phyloP scores from a whole-genome alignment of 1,139 yeast species.

The Kurtzmaniella quercitrusa region DNA sequence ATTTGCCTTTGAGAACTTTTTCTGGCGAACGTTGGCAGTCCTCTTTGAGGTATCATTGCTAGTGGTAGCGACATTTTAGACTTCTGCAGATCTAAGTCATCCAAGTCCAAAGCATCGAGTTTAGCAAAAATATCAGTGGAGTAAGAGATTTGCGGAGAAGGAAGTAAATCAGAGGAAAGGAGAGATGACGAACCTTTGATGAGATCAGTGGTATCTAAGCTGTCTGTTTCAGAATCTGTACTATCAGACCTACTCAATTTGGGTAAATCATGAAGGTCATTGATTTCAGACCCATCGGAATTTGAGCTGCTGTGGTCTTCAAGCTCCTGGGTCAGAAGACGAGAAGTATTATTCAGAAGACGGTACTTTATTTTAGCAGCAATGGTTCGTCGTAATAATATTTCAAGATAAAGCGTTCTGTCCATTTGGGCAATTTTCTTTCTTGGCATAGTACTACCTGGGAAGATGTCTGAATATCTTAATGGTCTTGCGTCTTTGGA shows the following conservation, averaged over 20 bases:
- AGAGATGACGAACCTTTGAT: constrained; percentile 30
- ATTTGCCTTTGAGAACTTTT: not conserved
- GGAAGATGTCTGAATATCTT: constrained; percentile 28
- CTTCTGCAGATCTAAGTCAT: constrained; percentile 5
- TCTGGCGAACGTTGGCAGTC: not conserved
- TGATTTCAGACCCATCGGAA: constrained; percentile 1
- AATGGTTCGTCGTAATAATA: constrained; percentile 37
- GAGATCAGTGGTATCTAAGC: constrained; percentile 28
- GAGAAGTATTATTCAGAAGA: constrained; percentile 16
- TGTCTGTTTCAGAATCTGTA: constrained; percentile 18
- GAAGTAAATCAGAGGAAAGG: constrained; percentile 27
- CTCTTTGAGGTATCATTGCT: not conserved
- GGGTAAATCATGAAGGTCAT: constrained; percentile 4
- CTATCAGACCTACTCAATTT: constrained; percentile 7
- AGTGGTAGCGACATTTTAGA: constrained; percentile 3
- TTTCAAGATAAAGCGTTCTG: constrained; percentile 30
- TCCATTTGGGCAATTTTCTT: constrained; percentile 28
- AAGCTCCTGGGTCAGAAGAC: constrained; percentile 5
- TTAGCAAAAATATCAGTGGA: constrained; percentile 27
- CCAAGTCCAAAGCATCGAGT: constrained; percentile 6
- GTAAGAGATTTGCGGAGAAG: constrained; percentile 39
- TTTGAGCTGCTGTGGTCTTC: constrained; percentile 6
- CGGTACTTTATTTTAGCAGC: constrained; percentile 42
- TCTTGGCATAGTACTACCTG: constrained; percentile 17
- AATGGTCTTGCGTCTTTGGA: constrained; percentile 16